Percentiles rank a stretch among this genome's conserved stretches.
These are phyloP conservation scores for Friedmanniomyces endolithicus DNA, from an alignment of 495 filamentous ascomycete genomes.

Conservation along the genomic window DNA sequence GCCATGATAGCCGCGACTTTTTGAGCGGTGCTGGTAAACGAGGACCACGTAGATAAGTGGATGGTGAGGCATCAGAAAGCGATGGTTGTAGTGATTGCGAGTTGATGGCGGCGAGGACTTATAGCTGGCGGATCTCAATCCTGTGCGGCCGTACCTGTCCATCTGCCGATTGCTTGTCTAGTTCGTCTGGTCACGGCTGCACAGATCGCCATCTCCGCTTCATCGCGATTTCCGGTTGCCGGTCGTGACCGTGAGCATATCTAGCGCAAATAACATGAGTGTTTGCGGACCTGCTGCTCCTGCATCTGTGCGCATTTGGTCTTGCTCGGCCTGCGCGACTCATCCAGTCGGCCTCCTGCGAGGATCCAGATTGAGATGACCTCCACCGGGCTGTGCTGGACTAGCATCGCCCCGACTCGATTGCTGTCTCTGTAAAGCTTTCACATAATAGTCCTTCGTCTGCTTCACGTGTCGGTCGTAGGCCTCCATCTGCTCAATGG, in stretches of 20 bases:
- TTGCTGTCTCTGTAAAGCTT: not conserved
- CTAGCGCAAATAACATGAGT: too few relatives aligned
- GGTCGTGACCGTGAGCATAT: too few relatives aligned
- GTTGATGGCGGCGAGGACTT: too few relatives aligned
- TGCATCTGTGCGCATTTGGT: not conserved
- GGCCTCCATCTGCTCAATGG: not conserved
- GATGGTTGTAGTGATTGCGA: too few relatives aligned
- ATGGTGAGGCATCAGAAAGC: not conserved
- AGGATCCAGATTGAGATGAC: not conserved
- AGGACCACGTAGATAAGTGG: not conserved
- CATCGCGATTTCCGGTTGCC: too few relatives aligned
- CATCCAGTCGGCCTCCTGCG: not conserved
- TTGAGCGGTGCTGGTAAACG: not conserved
- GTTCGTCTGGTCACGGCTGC: too few relatives aligned
- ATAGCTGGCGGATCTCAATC: too few relatives aligned
- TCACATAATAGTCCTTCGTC: slow-evolving; percentile 1
- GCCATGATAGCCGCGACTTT: not conserved
- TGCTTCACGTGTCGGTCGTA: slow-evolving; percentile 6
- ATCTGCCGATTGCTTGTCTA: too few relatives aligned
- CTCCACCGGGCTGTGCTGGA: not conserved
- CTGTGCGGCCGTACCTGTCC: too few relatives aligned
- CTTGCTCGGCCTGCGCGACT: not conserved
- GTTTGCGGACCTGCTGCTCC: too few relatives aligned
- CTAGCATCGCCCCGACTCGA: not conserved
- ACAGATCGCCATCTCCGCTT: too few relatives aligned